Conservation (phyloP, 2,329 filamentous ascomycete genomes). For the Amauroascus verrucosus region DNA sequence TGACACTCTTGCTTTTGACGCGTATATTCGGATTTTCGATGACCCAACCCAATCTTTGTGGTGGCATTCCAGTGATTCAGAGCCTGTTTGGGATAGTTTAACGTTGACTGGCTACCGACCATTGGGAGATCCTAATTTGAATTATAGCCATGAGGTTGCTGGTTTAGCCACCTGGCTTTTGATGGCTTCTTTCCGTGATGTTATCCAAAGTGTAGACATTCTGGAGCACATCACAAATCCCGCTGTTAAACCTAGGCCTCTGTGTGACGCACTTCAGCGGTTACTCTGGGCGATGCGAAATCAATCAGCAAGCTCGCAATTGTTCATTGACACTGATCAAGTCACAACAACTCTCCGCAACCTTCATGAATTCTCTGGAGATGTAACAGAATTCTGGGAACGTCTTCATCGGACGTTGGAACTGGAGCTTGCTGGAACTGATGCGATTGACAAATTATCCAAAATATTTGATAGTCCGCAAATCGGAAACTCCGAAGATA, state of each 20-base stretch:
- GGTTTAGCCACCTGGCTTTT: conserved; percentile 50
- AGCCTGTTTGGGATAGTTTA: conserved; percentile 47
- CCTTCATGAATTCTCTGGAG: conserved; percentile 38
- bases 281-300: conserved; percentile 43
- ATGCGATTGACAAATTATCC: conserved; percentile 32
- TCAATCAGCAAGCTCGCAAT: conserved; percentile 28
- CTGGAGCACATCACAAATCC: conserved; percentile 40
- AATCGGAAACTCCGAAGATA: conserved; percentile 19
- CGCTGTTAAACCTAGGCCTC: conserved; percentile 40
- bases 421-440: conserved; percentile 41
- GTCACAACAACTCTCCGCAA: conserved; percentile 35
- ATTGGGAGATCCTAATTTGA: conserved; percentile 37
- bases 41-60: conserved; percentile 52
- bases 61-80: conserved; percentile 48
- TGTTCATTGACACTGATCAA: conserved; percentile 35
- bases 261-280: conserved; percentile 43
- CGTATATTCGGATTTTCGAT: conserved; percentile 51
- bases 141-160: conserved; percentile 42
- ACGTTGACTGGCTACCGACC: conserved; percentile 49
- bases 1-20: conserved; percentile 52
- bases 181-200: conserved; percentile 48
- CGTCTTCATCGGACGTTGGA: conserved; percentile 43
- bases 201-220: conserved; percentile 43
- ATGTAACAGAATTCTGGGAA: conserved; percentile 49
- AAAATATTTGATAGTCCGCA: conserved; percentile 40